Evolutionary conservation across 2,329 filamentous ascomycete genomes (phyloP).

Genomic region (Ophiostoma ulmi): DNA sequence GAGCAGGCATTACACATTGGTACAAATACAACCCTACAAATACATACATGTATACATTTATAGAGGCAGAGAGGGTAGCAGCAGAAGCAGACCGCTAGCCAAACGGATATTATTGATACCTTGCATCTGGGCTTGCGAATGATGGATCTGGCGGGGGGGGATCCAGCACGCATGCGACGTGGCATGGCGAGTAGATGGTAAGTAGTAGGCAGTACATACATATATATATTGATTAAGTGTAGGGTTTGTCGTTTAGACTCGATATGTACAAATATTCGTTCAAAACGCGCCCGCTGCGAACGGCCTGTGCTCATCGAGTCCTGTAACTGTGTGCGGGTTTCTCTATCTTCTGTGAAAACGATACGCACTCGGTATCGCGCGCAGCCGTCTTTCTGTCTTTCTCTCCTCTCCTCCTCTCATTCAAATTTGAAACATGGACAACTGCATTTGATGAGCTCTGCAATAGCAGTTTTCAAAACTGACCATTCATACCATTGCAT

Average conservation of each 20-base stretch:
- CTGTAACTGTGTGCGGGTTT: background rate
- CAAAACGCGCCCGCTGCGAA: background rate
- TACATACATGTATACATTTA: too few species aligned
- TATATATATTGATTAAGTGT: background rate
- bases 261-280: background rate
- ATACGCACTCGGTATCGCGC: too few species aligned
- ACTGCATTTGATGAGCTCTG: too few species aligned
- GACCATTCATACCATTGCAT: too few species aligned
- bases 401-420: too few species aligned
- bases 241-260: background rate
- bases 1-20: too few species aligned
- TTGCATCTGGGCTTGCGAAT: background rate
- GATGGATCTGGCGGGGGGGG: background rate
- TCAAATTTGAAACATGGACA: too few species aligned
- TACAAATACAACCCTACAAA: background rate
- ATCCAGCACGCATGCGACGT: conserved; percentile 1
- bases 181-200: background rate
- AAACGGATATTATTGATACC: conserved; percentile 5
- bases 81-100: background rate
- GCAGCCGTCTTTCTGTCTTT: too few species aligned
- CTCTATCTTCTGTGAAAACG: too few species aligned
- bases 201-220: background rate
- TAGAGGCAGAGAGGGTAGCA: background rate
- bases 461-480: too few species aligned
- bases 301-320: conserved; percentile 1